A percentile compares a stretch with the other conserved stretches of the same genome.
Conservation (phyloP, 306 rosid genomes). For the Luffa acutangula region DNA sequence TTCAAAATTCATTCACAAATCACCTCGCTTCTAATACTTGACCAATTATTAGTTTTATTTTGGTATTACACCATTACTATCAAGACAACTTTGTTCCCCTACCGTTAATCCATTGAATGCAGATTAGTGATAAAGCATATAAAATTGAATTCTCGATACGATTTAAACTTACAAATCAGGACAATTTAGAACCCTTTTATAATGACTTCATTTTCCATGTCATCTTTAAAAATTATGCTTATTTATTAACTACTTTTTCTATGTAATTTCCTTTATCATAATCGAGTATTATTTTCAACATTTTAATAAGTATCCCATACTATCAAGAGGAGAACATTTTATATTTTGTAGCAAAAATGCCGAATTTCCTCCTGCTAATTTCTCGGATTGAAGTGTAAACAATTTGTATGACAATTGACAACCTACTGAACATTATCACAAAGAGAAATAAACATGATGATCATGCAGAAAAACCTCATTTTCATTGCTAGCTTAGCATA, state of each 20-base stretch:
- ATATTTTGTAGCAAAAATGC: not conserved
- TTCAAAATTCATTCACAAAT: too few relatives aligned
- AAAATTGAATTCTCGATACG: not conserved
- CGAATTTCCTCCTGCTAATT: not conserved
- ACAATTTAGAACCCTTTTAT: not conserved
- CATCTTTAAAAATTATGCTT: not conserved
- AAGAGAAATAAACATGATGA: not conserved
- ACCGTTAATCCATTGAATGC: not conserved
- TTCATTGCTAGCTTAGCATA: not conserved
- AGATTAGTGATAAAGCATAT: not conserved
- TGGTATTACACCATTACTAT: too few relatives aligned
- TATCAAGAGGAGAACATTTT: not conserved
- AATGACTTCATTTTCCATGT: not conserved
- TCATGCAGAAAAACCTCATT: not conserved
- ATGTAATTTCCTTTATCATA: not conserved
- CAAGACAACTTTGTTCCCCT: too few relatives aligned
- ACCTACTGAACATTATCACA: not conserved
- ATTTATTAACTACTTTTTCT: not conserved
- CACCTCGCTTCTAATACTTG: too few relatives aligned
- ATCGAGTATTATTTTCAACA: not conserved
- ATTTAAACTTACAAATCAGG: not conserved
- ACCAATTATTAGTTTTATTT: too few relatives aligned
- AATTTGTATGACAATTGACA: not conserved
- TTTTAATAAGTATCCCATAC: not conserved
- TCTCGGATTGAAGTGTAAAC: not conserved